Base-by-base conservation (phyloP, 805 yeast genomes). In the Wickerhamomyces subpelliculosus region DNA sequence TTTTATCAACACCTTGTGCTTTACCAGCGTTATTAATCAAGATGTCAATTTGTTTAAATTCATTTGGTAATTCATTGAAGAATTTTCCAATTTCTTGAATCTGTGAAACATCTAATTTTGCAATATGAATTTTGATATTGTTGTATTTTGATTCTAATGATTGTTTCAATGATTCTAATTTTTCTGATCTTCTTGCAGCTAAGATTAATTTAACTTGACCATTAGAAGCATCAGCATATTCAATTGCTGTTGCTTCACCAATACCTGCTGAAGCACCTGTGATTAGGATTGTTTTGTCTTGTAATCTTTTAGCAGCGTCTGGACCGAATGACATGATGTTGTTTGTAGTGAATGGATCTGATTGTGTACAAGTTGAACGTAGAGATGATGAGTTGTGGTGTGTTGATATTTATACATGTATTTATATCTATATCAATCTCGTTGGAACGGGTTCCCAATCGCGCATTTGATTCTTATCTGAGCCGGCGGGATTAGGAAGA, bases 231-330 rank as follows among this genome's bases (percentile, higher is more conserved):
- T 55, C 78, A 24, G 96, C 93, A 48, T 86, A 78, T 57, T 89
- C 95, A 35, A 70, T 61, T 13, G 97, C 97, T 13, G 96, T 88
- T 39, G 95, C 90, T 49, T 77, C 78, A 16, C 97, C 98, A 52
- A 90, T 90, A 38, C 98, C 97, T 8, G 96, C 80, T 27, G 95
- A 84, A 11, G 97, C 97, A 44, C 97, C 97, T 16, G 97, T 86
- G 54, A 90, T 81, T 28, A 90, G 72, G 14, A 86, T 71, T 19
- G 78, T 77, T 57, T 90, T 89, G 32, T 82, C 83, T 25, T 81
- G 78, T 25, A 90, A 66, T 60, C 97, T 75, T 58, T 81, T 78
- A 35, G 89, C 87, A 40, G 95, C 93, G 51, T 69, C 73, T 35
- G 70, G 44, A 48, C 89, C 89, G 64, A 68, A 76, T 8, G 87